These are phyloP conservation scores for Dioscorea alata DNA, from an alignment of 106 monocot species.

Conservation along the genomic window DNA sequence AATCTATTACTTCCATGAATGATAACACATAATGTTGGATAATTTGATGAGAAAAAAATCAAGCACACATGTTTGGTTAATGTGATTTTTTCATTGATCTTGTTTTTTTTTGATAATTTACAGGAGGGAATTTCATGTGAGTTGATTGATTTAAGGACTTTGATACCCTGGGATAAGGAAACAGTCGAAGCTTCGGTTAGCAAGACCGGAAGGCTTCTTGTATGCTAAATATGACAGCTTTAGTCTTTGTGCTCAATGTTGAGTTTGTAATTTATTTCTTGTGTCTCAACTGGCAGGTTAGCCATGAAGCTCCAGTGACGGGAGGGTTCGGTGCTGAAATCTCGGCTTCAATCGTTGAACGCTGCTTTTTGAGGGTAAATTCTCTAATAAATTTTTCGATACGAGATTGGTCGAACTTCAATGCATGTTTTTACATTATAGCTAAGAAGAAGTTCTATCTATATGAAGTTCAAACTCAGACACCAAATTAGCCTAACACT, in stretches of 20 bases:
- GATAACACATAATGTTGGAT: too few species aligned
- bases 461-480: too few species aligned
- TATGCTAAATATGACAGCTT: conserved; percentile 16
- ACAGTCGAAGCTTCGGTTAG: conserved; percentile 85
- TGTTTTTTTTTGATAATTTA: neutral
- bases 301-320: conserved; percentile 95
- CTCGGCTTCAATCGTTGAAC: conserved; percentile 75
- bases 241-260: neutral
- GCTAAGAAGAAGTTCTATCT: too few species aligned
- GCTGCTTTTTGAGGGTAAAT: conserved; percentile 84
- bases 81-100: too few species aligned
- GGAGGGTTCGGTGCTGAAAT: conserved; percentile 99
- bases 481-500: too few species aligned
- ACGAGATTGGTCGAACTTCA: too few species aligned
- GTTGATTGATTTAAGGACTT: conserved; percentile 80
- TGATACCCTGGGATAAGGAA: conserved; percentile 96
- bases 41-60: too few species aligned
- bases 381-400: neutral
- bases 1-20: too few species aligned
- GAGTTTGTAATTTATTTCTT: neutral
- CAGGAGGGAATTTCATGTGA: conserved; percentile 97
- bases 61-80: too few species aligned
- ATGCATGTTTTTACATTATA: too few species aligned
- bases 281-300: conserved; percentile 48
- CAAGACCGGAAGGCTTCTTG: conserved; percentile 86